These are phyloP conservation scores for Colletotrichum sp. DNA, from an alignment of 2,329 filamentous ascomycete genomes.

Conservation along the genomic window DNA sequence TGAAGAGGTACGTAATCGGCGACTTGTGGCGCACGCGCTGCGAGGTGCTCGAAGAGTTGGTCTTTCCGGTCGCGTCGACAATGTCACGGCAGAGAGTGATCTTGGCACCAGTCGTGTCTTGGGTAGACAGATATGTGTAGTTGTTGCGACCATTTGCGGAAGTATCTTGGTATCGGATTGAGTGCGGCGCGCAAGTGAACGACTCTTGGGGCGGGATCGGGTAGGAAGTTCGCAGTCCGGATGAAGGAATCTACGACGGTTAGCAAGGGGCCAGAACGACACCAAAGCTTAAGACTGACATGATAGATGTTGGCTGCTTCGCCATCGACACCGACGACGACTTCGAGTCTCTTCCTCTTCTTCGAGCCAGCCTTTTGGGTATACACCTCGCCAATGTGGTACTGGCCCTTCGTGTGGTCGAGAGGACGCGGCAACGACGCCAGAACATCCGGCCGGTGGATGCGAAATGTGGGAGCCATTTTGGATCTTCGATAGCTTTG, in stretches of 20 bases:
- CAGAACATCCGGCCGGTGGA: slow-evolving; percentile 69
- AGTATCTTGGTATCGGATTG: slow-evolving; percentile 57
- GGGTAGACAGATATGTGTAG: slow-evolving; percentile 67
- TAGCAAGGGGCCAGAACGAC: slow-evolving; percentile 14
- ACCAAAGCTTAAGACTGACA: slow-evolving; percentile 43
- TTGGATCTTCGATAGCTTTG: slow-evolving; percentile 4
- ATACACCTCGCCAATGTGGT: slow-evolving; percentile 66
- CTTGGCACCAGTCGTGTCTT: slow-evolving; percentile 51
- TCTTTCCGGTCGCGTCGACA: slow-evolving; percentile 55
- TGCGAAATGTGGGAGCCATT: slow-evolving; percentile 66
- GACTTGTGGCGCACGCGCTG: slow-evolving; percentile 34
- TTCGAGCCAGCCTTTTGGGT: slow-evolving; percentile 62
- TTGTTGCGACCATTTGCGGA: slow-evolving; percentile 55
- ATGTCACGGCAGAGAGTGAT: slow-evolving; percentile 66
- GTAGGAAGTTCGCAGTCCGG: slow-evolving; percentile 69
- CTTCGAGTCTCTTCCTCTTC: slow-evolving; percentile 67
- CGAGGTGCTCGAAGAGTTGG: slow-evolving; percentile 54
- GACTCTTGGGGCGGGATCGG: slow-evolving; percentile 69
- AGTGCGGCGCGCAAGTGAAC: slow-evolving; percentile 67
- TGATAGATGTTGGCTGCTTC: slow-evolving; percentile 72
- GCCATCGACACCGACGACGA: slow-evolving; percentile 69
- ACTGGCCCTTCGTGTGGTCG: slow-evolving; percentile 50
- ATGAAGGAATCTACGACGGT: slow-evolving; percentile 59
- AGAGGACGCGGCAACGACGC: slow-evolving; percentile 64
- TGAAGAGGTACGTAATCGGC: slow-evolving; percentile 49